A percentile compares a stretch with the other conserved stretches of the same genome.
Evolutionary conservation across 139 green algal genomes (phyloP).

Genomic region (Volvox africanus): DNA sequence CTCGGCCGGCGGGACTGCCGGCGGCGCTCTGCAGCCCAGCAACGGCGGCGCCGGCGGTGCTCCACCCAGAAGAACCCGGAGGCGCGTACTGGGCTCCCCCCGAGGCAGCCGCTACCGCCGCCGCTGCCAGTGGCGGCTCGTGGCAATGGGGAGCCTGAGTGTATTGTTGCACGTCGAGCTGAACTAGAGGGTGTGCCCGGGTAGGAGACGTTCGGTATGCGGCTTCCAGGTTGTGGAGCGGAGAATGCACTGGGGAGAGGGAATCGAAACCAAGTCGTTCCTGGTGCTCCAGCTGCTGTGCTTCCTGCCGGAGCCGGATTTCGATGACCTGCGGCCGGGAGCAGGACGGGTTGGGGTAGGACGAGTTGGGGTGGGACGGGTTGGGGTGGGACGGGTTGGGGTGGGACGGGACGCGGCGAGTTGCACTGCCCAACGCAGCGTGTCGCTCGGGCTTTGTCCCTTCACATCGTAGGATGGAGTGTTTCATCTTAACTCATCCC

Average conservation of each 20-base stretch:
- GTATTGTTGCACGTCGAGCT: background rate
- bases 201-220: background rate
- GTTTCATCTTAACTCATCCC: background rate
- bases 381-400: background rate
- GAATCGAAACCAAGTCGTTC: background rate
- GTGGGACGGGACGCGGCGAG: too few species aligned
- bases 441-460: background rate
- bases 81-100: background rate
- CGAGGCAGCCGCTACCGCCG: background rate
- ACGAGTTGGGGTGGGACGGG: too few species aligned
- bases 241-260: background rate
- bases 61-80: background rate
- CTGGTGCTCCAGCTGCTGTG: constrained; percentile 18
- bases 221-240: background rate
- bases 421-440: background rate
- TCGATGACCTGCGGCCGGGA: constrained; percentile 27
- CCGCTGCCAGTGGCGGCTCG: background rate
- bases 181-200: background rate
- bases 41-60: background rate
- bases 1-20: too few species aligned
- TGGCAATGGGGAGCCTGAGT: background rate
- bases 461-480: background rate
- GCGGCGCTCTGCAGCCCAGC: too few species aligned
- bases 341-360: background rate
- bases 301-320: constrained; percentile 32